phyloP scores from a whole-genome alignment of 1,284 basidiomycete species.

The Laetiporus sulphureus region DNA sequence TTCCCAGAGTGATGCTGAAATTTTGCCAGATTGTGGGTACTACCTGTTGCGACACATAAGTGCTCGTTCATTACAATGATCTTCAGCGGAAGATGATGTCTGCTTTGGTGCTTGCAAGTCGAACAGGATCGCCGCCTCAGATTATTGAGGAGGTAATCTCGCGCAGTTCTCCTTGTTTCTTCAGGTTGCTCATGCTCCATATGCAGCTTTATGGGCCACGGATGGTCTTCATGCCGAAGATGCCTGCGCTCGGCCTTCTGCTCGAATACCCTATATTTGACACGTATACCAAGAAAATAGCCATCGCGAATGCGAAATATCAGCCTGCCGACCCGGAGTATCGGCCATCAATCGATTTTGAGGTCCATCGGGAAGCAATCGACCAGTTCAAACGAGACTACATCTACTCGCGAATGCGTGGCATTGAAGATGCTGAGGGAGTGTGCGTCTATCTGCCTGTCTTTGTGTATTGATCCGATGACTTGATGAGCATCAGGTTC shows the following conservation, averaged over 20 bases:
- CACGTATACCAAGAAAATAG: constrained; percentile 69
- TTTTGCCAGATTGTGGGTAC: constrained; percentile 24
- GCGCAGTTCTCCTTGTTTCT: constrained; percentile 6
- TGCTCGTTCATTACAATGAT: constrained; percentile 2
- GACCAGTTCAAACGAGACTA: constrained; percentile 76
- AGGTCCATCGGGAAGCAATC: constrained; percentile 55
- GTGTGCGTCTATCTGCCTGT: constrained; percentile 49
- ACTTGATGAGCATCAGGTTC: too few species aligned
- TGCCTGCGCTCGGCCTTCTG: constrained; percentile 92
- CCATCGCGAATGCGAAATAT: constrained; percentile 52
- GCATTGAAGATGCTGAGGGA: constrained; percentile 74
- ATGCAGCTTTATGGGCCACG: constrained; percentile 55
- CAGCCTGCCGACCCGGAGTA: constrained; percentile 46
- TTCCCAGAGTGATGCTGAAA: too few species aligned
- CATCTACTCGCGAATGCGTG: constrained; percentile 82
- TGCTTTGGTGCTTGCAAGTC: constrained; percentile 70
- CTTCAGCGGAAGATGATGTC: constrained; percentile 95
- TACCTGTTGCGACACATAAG: too few species aligned
- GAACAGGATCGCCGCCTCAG: constrained; percentile 69
- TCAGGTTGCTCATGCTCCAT: background rate
- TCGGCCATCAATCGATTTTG: constrained; percentile 68
- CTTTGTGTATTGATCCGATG: too few species aligned
- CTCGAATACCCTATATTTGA: constrained; percentile 89
- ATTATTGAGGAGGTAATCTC: constrained; percentile 76
- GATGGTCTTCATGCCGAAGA: constrained; percentile 89